phyloP scores from a whole-genome alignment of 2,329 filamentous ascomycete species.

The Leptographium flavum region DNA sequence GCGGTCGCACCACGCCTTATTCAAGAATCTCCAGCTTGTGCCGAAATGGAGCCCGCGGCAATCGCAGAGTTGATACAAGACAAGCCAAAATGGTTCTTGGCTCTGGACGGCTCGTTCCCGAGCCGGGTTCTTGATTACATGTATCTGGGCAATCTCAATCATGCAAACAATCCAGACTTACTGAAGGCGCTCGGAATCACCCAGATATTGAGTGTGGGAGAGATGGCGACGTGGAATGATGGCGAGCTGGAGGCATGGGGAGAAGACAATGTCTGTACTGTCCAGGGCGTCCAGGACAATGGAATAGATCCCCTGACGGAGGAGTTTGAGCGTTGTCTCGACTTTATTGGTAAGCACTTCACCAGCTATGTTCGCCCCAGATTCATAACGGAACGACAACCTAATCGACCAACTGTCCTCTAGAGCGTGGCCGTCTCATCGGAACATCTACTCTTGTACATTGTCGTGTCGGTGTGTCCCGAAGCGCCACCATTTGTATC shows the following conservation, averaged over 20 bases:
- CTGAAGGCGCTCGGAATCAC: conserved; percentile 67
- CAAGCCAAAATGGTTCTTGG: conserved; percentile 67
- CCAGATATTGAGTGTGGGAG: conserved; percentile 83
- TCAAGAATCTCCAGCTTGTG: conserved; percentile 46
- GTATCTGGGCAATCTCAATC: conserved; percentile 85
- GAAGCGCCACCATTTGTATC: conserved; percentile 94
- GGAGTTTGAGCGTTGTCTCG: conserved; percentile 72
- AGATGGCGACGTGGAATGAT: conserved; percentile 69
- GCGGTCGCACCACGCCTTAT: conserved; percentile 64
- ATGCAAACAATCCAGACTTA: conserved; percentile 86
- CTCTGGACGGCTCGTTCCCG: conserved; percentile 80
- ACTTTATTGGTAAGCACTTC: conserved; percentile 67
- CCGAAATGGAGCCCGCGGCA: conserved; percentile 34
- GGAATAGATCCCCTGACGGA: conserved; percentile 83
- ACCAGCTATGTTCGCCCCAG: background rate
- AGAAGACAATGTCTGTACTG: conserved; percentile 59
- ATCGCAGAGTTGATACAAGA: conserved; percentile 36
- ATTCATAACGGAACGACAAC: conserved; percentile 3
- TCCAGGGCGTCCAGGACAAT: conserved; percentile 88
- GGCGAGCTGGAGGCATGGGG: conserved; percentile 61
- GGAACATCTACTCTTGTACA: conserved; percentile 84
- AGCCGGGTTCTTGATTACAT: conserved; percentile 84
- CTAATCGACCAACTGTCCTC: background rate
- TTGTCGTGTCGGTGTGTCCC: conserved; percentile 88
- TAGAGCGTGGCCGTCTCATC: conserved; percentile 64